Evolutionary conservation across 345 rosid species (phyloP), one percentile per base, ranked within the genome.

Genomic region (Corymbia maculata): DNA sequence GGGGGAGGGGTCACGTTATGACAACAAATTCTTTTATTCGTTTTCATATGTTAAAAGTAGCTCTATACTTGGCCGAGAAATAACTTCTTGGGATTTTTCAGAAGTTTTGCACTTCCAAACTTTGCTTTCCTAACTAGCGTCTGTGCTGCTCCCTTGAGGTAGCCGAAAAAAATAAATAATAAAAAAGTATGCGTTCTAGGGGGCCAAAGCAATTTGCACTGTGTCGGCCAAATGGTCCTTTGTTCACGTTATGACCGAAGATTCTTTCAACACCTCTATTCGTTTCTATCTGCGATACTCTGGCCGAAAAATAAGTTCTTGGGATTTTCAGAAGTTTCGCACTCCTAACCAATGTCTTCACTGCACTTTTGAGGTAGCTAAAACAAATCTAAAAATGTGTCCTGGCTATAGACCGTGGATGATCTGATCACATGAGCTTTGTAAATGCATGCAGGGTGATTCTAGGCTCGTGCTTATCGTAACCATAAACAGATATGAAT

Each of bases 231-330:
- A 47, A 32, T 1, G 98, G 97, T 87, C 94, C 98, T 1, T 95
- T 0, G 97, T 3, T 95, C 97, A 66, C 6, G 98, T 94, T 94
- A 95, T 87, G 95, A 86, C 90, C 98, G 94, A 85, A 96, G 88
- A 93, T 53, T 87, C 88, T 79, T 59, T 44, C 32, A 87, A 75
- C 32, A 61, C 14, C 4, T 17, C 51, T 36, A 87, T 80, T 26
- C 14, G 84, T 86, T 87, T 51, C 9, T n/a, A 24, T 57, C 4
- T 24, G 64, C 0, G 64, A 57, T 9, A 24, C 64, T 24, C 9
- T 22, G 64, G 64, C n/a, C 64, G 1, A 9, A 12, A 24, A 57
- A 57, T 57, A 57, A 57, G n/a, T 57, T 22, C 61, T 0, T 22
- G 1, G 0, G n/a, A 57, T 1, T 57, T 57, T 57, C 64, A 57